These are phyloP conservation scores for Cavenderia fasciculata DNA, from an alignment of 78 protist genomes.

Conservation along the genomic window DNA sequence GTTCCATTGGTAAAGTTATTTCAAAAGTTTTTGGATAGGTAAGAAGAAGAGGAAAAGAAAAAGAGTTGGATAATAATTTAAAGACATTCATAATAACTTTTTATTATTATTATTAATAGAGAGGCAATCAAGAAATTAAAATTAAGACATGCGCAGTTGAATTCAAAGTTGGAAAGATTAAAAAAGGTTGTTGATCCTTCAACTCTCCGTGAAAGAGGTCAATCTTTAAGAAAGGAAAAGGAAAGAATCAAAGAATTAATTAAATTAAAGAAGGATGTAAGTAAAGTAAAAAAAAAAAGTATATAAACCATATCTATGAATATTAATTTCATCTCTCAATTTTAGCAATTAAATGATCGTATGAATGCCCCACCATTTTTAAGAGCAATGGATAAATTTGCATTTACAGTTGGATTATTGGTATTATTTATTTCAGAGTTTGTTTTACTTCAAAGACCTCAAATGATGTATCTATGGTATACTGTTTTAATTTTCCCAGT, in stretches of 20 bases:
- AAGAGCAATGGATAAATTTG: constrained; percentile 65
- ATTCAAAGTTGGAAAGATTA: constrained; percentile 14
- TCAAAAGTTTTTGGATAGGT: constrained; percentile 67
- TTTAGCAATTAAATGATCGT: constrained; percentile 47
- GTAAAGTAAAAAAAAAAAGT: no score
- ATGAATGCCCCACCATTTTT: constrained; percentile 82
- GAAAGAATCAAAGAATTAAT: constrained; percentile 54
- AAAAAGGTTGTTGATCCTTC: constrained; percentile 55
- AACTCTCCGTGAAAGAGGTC: constrained; percentile 37
- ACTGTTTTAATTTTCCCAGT: constrained; percentile 67
- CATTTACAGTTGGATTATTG: constrained; percentile 77
- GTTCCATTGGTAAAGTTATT: constrained; percentile 42
- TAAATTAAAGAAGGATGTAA: constrained; percentile 42
- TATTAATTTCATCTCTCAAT: no score
- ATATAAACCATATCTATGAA: no score
- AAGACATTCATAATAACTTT: no score
- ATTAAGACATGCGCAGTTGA: constrained; percentile 31
- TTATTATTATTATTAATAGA: no score
- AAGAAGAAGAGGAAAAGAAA: no score
- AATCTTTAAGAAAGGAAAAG: constrained; percentile 36
- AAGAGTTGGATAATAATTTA: no score
- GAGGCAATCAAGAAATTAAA: constrained; percentile 48
- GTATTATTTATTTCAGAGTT: constrained; percentile 64
- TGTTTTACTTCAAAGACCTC: constrained; percentile 59
- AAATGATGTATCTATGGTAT: constrained; percentile 65